Conservation (phyloP, 345 rosid species). For the Gossypium turneri region DNA sequence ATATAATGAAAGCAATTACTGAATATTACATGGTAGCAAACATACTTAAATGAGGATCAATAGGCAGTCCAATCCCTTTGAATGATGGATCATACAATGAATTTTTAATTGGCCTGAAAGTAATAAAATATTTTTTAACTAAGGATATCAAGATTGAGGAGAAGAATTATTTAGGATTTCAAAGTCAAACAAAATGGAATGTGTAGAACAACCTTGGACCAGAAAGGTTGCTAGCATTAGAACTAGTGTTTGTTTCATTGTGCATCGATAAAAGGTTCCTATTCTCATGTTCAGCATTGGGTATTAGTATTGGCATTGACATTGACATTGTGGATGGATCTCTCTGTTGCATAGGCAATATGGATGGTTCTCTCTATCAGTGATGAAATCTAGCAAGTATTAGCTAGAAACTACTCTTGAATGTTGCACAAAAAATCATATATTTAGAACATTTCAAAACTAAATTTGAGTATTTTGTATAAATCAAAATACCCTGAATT, state of each 20-base stretch:
- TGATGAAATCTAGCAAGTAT: background rate
- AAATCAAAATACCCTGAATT: slow-evolving; percentile 19
- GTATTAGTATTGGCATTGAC: too few species aligned
- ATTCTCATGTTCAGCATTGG: too few species aligned
- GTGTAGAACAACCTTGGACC: background rate
- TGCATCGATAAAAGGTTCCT: too few species aligned
- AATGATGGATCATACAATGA: slow-evolving; percentile 31
- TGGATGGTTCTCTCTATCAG: background rate
- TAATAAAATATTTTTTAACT: too few species aligned
- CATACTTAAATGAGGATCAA: slow-evolving; percentile 41
- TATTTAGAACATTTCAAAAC: background rate
- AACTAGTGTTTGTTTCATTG: too few species aligned
- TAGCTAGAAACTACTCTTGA: background rate
- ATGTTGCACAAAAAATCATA: background rate
- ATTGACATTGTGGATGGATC: too few species aligned
- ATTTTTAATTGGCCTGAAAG: slow-evolving; percentile 16
- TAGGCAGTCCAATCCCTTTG: slow-evolving; percentile 30
- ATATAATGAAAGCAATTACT: too few species aligned
- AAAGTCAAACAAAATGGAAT: background rate
- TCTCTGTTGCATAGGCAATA: background rate
- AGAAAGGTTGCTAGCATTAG: too few species aligned
- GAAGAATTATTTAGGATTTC: background rate
- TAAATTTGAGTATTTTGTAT: background rate
- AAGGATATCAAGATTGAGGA: background rate
- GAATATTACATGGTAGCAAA: background rate